Conservation (phyloP, 2,329 filamentous ascomycete species). For the Septoria linicola region DNA sequence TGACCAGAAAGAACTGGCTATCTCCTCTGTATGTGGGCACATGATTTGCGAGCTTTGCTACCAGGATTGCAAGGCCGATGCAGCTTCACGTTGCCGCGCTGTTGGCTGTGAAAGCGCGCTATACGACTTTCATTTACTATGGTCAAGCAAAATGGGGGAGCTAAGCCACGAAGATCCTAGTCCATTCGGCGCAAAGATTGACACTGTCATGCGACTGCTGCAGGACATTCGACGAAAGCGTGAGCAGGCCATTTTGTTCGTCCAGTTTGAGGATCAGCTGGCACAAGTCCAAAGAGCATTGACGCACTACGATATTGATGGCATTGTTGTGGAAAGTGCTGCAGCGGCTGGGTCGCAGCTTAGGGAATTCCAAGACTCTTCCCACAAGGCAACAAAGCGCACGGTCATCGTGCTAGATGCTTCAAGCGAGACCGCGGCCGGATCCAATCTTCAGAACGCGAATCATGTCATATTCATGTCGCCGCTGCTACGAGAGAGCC, state of each 20-base stretch:
- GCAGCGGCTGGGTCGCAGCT: slow-evolving; percentile 26
- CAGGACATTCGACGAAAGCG: slow-evolving; percentile 37
- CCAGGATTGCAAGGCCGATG: slow-evolving; percentile 19
- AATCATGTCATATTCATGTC: slow-evolving; percentile 65
- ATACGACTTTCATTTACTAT: slow-evolving; percentile 44
- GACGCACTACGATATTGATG: slow-evolving; percentile 32
- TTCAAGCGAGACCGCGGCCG: slow-evolving; percentile 58
- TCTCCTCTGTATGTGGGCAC: slow-evolving; percentile 55
- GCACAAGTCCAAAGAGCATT: slow-evolving; percentile 41
- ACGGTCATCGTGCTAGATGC: slow-evolving; percentile 60
- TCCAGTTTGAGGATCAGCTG: slow-evolving; percentile 52
- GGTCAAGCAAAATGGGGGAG: slow-evolving; percentile 39
- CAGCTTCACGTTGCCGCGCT: slow-evolving; percentile 41
- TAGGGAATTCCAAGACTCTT: slow-evolving; percentile 24
- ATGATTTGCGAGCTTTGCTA: slow-evolving; percentile 48
- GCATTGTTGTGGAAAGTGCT: slow-evolving; percentile 40
- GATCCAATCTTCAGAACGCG: slow-evolving; percentile 60
- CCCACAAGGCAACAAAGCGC: slow-evolving; percentile 25
- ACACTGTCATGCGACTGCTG: slow-evolving; percentile 49
- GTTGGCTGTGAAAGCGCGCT: slow-evolving; percentile 44
- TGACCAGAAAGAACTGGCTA: slow-evolving; percentile 17
- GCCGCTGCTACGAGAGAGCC: slow-evolving; percentile 52
- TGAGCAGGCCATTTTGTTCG: slow-evolving; percentile 58
- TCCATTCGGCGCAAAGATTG: slow-evolving; percentile 49
- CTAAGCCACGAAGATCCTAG: slow-evolving; percentile 22